These are phyloP conservation scores for Lagenaria siceraria DNA, from an alignment of 306 rosid genomes.

Conservation along the genomic window DNA sequence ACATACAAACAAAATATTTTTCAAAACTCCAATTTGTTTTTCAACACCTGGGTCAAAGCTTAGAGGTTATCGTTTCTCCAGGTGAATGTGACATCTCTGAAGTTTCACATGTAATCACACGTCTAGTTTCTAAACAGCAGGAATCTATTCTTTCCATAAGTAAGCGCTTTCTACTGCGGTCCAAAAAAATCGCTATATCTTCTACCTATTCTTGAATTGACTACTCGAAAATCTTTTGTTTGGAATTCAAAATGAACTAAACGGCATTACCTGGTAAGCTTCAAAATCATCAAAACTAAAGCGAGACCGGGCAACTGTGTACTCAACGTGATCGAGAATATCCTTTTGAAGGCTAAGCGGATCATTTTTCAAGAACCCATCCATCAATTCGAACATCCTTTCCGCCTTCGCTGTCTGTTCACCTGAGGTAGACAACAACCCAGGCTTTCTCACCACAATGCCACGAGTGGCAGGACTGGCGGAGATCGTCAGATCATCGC, in stretches of 20 bases:
- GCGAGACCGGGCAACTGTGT: conserved; percentile 61
- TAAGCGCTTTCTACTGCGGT: neutral
- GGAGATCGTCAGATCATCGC: conserved; percentile 18
- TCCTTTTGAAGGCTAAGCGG: conserved; percentile 58
- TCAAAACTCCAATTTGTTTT: neutral
- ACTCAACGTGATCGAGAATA: conserved; percentile 63
- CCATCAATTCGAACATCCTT: conserved; percentile 59
- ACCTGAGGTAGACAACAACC: conserved; percentile 24
- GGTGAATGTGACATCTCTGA: neutral
- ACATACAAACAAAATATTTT: neutral
- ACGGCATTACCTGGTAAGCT: conserved; percentile 46
- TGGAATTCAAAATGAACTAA: neutral
- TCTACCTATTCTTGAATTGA: neutral
- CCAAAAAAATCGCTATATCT: neutral
- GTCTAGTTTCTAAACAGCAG: neutral
- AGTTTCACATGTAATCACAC: neutral
- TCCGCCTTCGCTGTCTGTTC: conserved; percentile 39
- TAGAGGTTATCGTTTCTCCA: neutral
- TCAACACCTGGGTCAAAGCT: neutral
- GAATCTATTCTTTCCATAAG: neutral
- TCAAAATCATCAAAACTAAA: conserved; percentile 64
- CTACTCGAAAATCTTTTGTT: neutral
- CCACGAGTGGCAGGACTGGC: conserved; percentile 25
- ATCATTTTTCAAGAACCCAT: conserved; percentile 54
- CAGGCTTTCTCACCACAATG: conserved; percentile 43